Percentiles rank a stretch among this genome's conserved stretches.
phyloP scores from a whole-genome alignment of 768 basidiomycete species.

The Crepidotus variabilis region DNA sequence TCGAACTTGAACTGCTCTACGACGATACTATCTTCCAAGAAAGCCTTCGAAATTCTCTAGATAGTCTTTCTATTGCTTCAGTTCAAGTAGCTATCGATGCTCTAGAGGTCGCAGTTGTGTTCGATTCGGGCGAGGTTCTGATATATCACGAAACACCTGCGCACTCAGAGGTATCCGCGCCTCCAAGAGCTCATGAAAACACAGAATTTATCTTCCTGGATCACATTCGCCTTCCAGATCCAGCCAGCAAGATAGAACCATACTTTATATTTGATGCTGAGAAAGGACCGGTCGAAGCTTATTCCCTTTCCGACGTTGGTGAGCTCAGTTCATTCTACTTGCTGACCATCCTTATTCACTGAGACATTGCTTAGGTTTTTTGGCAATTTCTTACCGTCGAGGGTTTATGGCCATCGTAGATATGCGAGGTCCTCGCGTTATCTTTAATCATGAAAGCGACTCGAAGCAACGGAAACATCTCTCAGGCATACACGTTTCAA shows the following conservation, averaged over 20 bases:
- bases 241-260: slow-evolving; percentile 50
- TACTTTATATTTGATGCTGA: slow-evolving; percentile 52
- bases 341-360: background rate
- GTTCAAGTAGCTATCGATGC: slow-evolving; percentile 52
- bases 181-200: slow-evolving; percentile 26
- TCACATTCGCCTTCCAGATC: slow-evolving; percentile 36
- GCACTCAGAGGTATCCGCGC: slow-evolving; percentile 8
- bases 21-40: slow-evolving; percentile 35
- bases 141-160: slow-evolving; percentile 38
- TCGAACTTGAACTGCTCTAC: slow-evolving; percentile 51
- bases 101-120: slow-evolving; percentile 50
- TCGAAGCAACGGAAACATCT: slow-evolving; percentile 32
- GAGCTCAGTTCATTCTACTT: slow-evolving; percentile 19
- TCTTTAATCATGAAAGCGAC: slow-evolving; percentile 44
- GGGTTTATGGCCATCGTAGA: slow-evolving; percentile 65
- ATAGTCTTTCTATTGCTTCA: slow-evolving; percentile 31
- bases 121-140: slow-evolving; percentile 55
- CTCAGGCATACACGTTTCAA: slow-evolving; percentile 26
- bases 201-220: slow-evolving; percentile 51
- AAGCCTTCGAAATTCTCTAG: slow-evolving; percentile 16
- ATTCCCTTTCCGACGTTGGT: slow-evolving; percentile 76
- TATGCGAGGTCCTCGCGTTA: slow-evolving; percentile 68
- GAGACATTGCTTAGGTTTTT: slow-evolving; percentile 51
- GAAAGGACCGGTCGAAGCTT: slow-evolving; percentile 46
- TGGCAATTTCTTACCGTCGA: slow-evolving; percentile 65